Percentiles rank a stretch among this genome's conserved stretches.
phyloP scores from a whole-genome alignment of 306 rosid species.

The Trifolium fragiferum region DNA sequence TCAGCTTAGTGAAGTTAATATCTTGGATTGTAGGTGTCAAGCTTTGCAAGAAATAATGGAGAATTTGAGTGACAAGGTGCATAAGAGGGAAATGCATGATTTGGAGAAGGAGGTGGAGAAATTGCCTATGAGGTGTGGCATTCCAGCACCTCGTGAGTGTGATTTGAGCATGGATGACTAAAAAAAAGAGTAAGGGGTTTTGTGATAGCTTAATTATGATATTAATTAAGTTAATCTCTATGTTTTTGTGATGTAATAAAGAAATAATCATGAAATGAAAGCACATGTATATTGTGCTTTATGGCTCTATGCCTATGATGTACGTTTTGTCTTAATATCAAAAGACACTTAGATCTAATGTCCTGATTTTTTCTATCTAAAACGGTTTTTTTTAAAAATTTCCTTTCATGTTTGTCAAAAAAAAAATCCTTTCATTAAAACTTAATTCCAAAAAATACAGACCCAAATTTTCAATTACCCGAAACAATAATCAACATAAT shows the following conservation, averaged over 20 bases:
- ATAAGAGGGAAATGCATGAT: not conserved
- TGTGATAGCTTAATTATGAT: not conserved
- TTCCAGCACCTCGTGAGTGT: conserved; percentile 6
- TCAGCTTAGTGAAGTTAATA: not conserved
- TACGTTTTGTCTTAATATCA: no score
- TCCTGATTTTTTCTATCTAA: no score
- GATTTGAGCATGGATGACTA: not conserved
- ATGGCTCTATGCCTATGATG: no score
- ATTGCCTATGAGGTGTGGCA: conserved; percentile 8
- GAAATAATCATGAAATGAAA: conserved; percentile 9
- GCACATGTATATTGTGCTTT: not conserved
- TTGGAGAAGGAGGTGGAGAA: not conserved
- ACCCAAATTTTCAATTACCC: no score
- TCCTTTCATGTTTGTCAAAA: no score
- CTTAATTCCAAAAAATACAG: no score
- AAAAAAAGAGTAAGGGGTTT: not conserved
- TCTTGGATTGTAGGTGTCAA: conserved; percentile 40
- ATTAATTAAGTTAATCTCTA: not conserved
- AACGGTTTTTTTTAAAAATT: no score
- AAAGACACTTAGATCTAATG: no score
- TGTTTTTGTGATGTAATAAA: conserved; percentile 15
- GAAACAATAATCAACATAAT: no score
- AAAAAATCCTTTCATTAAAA: no score
- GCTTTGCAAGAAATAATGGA: conserved; percentile 36
- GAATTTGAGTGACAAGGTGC: not conserved